Base-by-base conservation (phyloP, 75 land plant genomes). In the Selaginella tamariscina region DNA sequence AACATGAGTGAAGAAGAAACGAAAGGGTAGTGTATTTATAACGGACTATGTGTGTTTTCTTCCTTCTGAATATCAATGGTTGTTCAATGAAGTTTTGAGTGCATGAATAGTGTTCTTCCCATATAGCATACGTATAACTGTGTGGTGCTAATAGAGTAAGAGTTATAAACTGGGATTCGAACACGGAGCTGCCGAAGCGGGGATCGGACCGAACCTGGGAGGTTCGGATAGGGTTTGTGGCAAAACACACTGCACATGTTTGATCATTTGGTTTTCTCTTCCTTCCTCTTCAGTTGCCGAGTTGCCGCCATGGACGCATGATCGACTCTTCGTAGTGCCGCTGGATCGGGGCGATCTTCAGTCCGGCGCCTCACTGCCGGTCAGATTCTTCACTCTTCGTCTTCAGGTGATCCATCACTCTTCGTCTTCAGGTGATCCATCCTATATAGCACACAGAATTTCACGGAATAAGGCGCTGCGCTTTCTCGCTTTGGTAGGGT, bases 161-260 rank as follows among this genome's bases (percentile, higher is more conserved):
- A n/a, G n/a, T n/a, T n/a, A n/a, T n/a, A n/a, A n/a, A n/a, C 49
- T 39, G 15, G 49, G 49, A 5, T 39, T 15, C 11, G 49, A 39
- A 15, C 15, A 39, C 49, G 49, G 49, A 39, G 5, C 11, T 39
- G 49, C 49, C 49, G 11, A 15, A 39, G 49, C 49, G n/a, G n/a
- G n/a, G n/a, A n/a, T n/a, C n/a, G n/a, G n/a, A n/a, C n/a, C n/a
- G n/a, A n/a, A n/a, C n/a, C n/a, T 15, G 5, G 15, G 49, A 39
- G 49, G 49, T 15, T 39, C 49, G 49, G 49, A 39, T 39, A 39
- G 49, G 49, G 49, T 39, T n/a, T n/a, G n/a, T n/a, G n/a, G n/a
- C n/a, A n/a, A 39, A 15, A 5, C 5, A 5, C 15, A 39, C 49
- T 39, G 5, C 49, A 5, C 15, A 15, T 39, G 49, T 39, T 39